Evolutionary conservation across 129 eudicot species (phyloP).

Genomic region (Centella asiatica): DNA sequence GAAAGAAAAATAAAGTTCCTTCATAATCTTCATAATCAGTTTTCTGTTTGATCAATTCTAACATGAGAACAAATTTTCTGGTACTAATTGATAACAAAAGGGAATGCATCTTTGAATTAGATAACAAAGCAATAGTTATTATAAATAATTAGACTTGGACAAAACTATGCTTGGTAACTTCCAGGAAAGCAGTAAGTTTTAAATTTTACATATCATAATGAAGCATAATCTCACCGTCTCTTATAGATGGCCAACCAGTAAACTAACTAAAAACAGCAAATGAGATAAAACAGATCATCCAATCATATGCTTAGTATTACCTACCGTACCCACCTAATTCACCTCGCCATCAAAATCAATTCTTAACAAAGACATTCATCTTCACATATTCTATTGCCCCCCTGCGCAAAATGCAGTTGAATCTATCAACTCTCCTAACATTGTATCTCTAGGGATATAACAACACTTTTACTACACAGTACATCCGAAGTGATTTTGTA

Average conservation of each 20-base stretch:
- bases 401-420: too few relatives aligned
- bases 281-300: neutral
- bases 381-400: too few relatives aligned
- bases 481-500: too few relatives aligned
- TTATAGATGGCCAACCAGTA: neutral
- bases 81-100: neutral
- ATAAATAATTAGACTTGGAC: neutral
- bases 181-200: neutral
- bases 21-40: neutral
- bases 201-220: neutral
- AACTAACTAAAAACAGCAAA: neutral
- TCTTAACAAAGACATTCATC: neutral
- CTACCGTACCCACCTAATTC: neutral
- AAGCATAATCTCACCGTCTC: neutral
- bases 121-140: neutral
- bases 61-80: neutral
- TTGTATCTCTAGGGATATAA: too few relatives aligned
- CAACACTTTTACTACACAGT: too few relatives aligned
- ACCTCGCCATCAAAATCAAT: neutral
- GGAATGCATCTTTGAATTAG: neutral
- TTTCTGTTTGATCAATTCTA: neutral
- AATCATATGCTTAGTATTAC: neutral
- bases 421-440: too few relatives aligned
- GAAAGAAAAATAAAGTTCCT: neutral
- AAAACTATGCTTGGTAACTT: neutral